Evolutionary conservation across 2,329 filamentous ascomycete genomes (phyloP), one percentile per base, ranked within the genome.

Genomic region (Raffaelea arxii): DNA sequence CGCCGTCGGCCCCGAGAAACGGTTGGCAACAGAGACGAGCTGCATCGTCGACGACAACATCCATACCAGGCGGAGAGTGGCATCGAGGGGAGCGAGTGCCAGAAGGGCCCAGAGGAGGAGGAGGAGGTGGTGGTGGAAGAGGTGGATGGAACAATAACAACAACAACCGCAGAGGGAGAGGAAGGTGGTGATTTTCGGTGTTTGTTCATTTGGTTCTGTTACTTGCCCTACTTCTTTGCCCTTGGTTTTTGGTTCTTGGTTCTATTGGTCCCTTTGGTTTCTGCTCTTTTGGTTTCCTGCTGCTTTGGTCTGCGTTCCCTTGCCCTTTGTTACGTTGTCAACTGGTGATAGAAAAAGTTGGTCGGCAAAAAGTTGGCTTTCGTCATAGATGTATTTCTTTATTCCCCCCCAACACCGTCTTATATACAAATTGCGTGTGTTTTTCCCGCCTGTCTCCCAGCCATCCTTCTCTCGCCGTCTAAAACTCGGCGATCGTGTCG

Each of bases 401-500:
- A n/a, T n/a, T n/a, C n/a, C n/a, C n/a, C n/a, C n/a, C n/a, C n/a
- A n/a, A n/a, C n/a, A n/a, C n/a, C n/a, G n/a, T 6, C 40, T 19
- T 71, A 72, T 72, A 60, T 72, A 74, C 66, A 66, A 36, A 32
- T 41, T 48, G 49, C 25, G 45, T 43, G 45, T 44, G 41, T 39
- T 25, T 24, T 3, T 25, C 18, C 25, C 27, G 27, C 16, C 2
- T 2, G 27, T 27, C 41, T 25, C 25, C 40, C 14, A 6, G 7
- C 16, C 27, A 7, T n/a, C n/a, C 25, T 12, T 22, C 14, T 23
- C 30, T 6, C 18, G 6, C 25, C 19, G 37, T 22, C 61, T 71
- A 97, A 64, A 77, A 91, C 68, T 97, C 90, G 46, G 72, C 70
- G 59, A 94, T 75, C n/a, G 82, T 74, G 62, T 97, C 91, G 46